These are phyloP conservation scores for Linum tenue DNA, from an alignment of 345 rosid genomes.

Conservation along the genomic window DNA sequence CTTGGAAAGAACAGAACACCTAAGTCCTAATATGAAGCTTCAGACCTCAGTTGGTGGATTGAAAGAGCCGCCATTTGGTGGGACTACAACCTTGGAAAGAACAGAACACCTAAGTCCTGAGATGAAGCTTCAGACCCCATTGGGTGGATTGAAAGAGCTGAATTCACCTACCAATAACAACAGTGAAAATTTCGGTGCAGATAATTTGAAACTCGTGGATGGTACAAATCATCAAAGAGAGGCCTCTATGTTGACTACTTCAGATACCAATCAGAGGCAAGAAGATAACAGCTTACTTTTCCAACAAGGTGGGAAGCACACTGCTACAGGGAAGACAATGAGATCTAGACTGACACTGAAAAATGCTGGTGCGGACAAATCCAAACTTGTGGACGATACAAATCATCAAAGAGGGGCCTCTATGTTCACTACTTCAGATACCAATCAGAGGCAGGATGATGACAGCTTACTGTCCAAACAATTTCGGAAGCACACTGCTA, in stretches of 20 bases:
- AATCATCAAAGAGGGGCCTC: background rate
- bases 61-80: slow-evolving; percentile 12
- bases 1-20: slow-evolving; percentile 12
- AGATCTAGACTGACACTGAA: slow-evolving; percentile 44
- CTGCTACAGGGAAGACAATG: slow-evolving; percentile 41
- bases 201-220: slow-evolving; percentile 6
- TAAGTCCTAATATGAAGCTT: slow-evolving; percentile 13
- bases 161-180: slow-evolving; percentile 12
- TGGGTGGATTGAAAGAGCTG: slow-evolving; percentile 12
- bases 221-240: background rate
- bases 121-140: slow-evolving; percentile 16
- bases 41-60: slow-evolving; percentile 15
- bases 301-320: slow-evolving; percentile 37
- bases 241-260: background rate
- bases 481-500: slow-evolving; percentile 33
- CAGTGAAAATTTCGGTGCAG: slow-evolving; percentile 6
- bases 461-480: slow-evolving; percentile 23
- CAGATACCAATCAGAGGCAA: slow-evolving; percentile 10
- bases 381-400: slow-evolving; percentile 6
- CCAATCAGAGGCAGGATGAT: slow-evolving; percentile 17
- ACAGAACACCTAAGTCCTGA: slow-evolving; percentile 11
- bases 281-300: slow-evolving; percentile 17
- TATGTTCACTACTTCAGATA: background rate
- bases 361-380: slow-evolving; percentile 11
- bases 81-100: slow-evolving; percentile 12